Evolutionary conservation across 176 grass and related monocot genomes (phyloP).

Genomic region (Triticum urartu): DNA sequence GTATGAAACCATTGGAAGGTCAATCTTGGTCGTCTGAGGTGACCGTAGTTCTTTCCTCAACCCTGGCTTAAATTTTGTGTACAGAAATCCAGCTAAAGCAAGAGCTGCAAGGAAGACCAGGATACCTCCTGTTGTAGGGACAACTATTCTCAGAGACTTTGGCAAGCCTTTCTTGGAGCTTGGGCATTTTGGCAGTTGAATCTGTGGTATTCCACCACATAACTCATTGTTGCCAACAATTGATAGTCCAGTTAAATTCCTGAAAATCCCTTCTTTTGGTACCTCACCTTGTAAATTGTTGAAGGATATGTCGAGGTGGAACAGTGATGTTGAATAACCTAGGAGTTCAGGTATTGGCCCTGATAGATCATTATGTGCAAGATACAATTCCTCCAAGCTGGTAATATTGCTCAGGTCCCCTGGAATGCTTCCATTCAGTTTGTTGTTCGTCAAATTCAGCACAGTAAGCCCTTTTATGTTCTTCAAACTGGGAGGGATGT

Average conservation of each 20-base stretch:
- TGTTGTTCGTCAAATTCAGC: constrained; percentile 29
- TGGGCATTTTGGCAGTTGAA: constrained; percentile 1
- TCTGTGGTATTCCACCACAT: constrained; percentile 36
- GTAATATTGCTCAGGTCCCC: neutral
- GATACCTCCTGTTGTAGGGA: neutral
- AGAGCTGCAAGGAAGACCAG: neutral
- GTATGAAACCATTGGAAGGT: constrained; percentile 17
- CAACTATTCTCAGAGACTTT: neutral
- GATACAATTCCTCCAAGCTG: neutral
- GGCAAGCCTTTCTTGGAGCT: neutral
- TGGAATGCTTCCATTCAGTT: constrained; percentile 26
- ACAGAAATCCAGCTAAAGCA: neutral
- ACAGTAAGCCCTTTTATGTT: constrained; percentile 28
- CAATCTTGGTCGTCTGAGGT: neutral
- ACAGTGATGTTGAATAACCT: neutral
- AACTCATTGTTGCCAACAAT: constrained; percentile 19
- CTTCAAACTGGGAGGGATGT: constrained; percentile 21
- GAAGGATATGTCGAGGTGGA: constrained; percentile 30
- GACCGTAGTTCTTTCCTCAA: neutral
- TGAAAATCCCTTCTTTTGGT: constrained; percentile 30
- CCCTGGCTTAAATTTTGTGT: neutral
- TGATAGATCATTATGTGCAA: constrained; percentile 28
- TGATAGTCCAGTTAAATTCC: constrained; percentile 26
- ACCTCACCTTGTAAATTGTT: constrained; percentile 36
- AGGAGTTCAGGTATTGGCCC: constrained; percentile 27